Evolutionary conservation across 768 basidiomycete species (phyloP).

Genomic region (Leccinum uliginosum): DNA sequence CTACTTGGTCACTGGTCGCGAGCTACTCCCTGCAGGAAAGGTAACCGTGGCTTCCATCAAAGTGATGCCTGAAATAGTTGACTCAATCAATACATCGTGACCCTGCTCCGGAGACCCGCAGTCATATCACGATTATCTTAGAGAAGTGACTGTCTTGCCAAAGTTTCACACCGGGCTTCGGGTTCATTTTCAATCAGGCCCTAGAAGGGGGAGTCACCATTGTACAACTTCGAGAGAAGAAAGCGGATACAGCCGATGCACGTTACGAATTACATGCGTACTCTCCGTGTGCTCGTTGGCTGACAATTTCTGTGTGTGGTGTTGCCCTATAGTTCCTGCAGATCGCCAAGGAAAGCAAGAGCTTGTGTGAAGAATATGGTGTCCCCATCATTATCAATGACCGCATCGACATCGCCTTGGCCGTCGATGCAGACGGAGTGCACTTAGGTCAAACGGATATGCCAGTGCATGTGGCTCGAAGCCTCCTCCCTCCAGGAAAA

Average conservation of each 20-base stretch:
- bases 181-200: constrained; percentile 41
- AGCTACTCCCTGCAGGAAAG: constrained; percentile 72
- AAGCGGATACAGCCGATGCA: constrained; percentile 75
- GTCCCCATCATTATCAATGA: constrained; percentile 87
- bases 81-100: neutral
- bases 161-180: constrained; percentile 36
- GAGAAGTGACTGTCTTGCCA: neutral
- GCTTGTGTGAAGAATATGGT: constrained; percentile 67
- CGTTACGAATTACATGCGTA: constrained; percentile 18
- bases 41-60: constrained; percentile 33
- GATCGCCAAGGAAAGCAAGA: constrained; percentile 66
- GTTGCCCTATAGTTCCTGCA: constrained; percentile 58
- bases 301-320: neutral
- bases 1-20: constrained; percentile 85
- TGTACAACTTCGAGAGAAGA: constrained; percentile 88
- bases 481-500: constrained; percentile 60
- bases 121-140: constrained; percentile 64
- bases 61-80: neutral
- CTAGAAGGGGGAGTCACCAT: constrained; percentile 84
- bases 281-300: neutral
- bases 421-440: constrained; percentile 70
- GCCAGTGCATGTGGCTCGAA: constrained; percentile 60
- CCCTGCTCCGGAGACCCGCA: constrained; percentile 25
- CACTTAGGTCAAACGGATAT: constrained; percentile 91
- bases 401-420: constrained; percentile 82